Conservation (phyloP, 2,329 filamentous ascomycete species). For the Tolypocladium tropicale region DNA sequence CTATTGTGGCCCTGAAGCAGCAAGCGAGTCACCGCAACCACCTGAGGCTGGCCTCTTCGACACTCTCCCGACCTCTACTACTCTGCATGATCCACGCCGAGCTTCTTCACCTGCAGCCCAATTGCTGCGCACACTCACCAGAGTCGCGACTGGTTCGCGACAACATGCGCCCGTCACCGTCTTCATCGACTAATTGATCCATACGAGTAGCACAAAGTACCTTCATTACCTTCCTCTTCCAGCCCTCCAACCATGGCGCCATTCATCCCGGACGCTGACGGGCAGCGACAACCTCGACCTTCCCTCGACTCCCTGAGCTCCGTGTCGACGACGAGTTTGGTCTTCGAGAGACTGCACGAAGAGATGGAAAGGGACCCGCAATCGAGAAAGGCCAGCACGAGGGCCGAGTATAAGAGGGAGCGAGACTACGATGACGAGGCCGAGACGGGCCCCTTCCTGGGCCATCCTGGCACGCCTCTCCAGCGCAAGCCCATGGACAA, state of each 20-base stretch:
- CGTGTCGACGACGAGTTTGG: conserved; percentile 72
- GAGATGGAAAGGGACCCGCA: conserved; percentile 24
- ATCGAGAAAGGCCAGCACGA: conserved; percentile 8
- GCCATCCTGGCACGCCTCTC: conserved; percentile 19
- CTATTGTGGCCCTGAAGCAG: not conserved
- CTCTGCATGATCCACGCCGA: not conserved
- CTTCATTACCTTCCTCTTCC: not conserved
- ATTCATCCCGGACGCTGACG: not conserved
- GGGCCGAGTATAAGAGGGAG: conserved; percentile 17
- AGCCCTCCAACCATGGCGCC: not conserved
- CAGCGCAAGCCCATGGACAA: conserved; percentile 52
- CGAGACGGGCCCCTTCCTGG: conserved; percentile 45
- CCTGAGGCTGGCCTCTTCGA: too few species aligned
- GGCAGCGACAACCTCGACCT: conserved; percentile 6
- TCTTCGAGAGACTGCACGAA: conserved; percentile 68
- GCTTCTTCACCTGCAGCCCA: not conserved
- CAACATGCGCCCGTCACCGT: not conserved
- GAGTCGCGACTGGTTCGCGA: not conserved
- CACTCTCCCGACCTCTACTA: not conserved
- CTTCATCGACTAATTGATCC: not conserved
- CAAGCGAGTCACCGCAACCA: not conserved
- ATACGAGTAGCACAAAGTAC: not conserved
- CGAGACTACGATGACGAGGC: conserved; percentile 24
- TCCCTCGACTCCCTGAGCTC: conserved; percentile 58
- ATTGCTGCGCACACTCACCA: not conserved